phyloP scores from a whole-genome alignment of 2,329 filamentous ascomycete genomes.

The Paecilomyces sp. region DNA sequence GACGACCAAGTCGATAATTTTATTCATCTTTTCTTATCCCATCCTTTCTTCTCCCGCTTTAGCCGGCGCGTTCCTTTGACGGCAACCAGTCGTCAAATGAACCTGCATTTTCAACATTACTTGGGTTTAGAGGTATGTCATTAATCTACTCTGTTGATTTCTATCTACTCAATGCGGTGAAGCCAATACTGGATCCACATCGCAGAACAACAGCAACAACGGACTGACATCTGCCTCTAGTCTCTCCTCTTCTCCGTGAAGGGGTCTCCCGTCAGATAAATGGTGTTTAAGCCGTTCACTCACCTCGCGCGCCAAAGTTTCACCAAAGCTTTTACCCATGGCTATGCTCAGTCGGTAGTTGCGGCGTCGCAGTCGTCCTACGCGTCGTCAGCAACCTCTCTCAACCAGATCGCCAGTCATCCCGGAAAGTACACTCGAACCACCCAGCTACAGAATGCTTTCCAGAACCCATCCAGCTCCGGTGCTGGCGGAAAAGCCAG shows the following conservation, averaged over 20 bases:
- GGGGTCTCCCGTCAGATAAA: constrained; percentile 71
- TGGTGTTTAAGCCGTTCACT: constrained; percentile 65
- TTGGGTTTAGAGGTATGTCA: constrained; percentile 57
- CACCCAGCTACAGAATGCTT: constrained; percentile 69
- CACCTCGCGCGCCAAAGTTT: constrained; percentile 95
- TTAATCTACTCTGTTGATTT: constrained; percentile 3
- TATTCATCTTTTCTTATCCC: too few species aligned
- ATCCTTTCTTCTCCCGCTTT: constrained; percentile 1
- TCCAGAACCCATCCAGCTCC: constrained; percentile 54
- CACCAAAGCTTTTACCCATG: constrained; percentile 93
- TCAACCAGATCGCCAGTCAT: constrained; percentile 47
- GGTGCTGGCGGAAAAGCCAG: constrained; percentile 50
- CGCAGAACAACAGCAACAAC: background rate
- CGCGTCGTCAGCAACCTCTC: constrained; percentile 55
- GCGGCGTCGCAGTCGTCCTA: constrained; percentile 84
- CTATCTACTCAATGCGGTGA: background rate
- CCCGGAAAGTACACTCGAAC: constrained; percentile 46
- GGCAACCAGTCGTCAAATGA: constrained; percentile 90
- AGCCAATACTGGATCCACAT: background rate
- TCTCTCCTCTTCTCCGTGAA: constrained; percentile 53
- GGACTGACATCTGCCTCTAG: constrained; percentile 25
- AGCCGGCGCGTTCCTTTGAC: constrained; percentile 78
- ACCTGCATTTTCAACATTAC: constrained; percentile 70
- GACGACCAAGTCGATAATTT: background rate
- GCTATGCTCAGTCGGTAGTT: constrained; percentile 96